Percentiles rank a stretch among this genome's conserved stretches.
These are phyloP conservation scores for Neonectria coccinea DNA, from an alignment of 2,329 filamentous ascomycete genomes.

Conservation along the genomic window DNA sequence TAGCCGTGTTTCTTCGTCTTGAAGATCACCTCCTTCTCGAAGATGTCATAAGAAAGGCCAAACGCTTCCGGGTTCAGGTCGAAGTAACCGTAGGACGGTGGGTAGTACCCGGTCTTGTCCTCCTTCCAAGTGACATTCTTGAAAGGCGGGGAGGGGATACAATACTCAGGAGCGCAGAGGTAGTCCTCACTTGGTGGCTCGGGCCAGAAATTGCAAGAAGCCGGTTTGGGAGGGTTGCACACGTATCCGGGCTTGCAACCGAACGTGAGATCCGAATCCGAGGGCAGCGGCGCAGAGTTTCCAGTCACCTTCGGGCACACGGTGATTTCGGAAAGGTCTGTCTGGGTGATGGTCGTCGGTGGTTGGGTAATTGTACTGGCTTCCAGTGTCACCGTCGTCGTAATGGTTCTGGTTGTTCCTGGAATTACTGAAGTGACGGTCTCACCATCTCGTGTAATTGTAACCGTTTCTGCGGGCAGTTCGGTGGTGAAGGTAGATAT, in stretches of 20 bases:
- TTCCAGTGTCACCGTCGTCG: slow-evolving; percentile 46
- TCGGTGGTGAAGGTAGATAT: slow-evolving; percentile 50
- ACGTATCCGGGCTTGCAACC: slow-evolving; percentile 66
- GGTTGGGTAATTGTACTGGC: slow-evolving; percentile 46
- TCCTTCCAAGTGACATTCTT: slow-evolving; percentile 56
- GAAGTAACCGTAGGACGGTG: slow-evolving; percentile 67
- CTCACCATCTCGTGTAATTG: slow-evolving; percentile 46
- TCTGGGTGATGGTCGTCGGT: slow-evolving; percentile 45
- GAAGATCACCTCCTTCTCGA: slow-evolving; percentile 58
- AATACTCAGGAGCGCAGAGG: slow-evolving; percentile 59
- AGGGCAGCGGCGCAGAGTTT: slow-evolving; percentile 46
- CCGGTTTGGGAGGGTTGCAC: slow-evolving; percentile 64
- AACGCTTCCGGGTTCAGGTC: slow-evolving; percentile 72
- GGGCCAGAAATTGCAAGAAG: slow-evolving; percentile 64
- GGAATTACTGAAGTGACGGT: slow-evolving; percentile 48
- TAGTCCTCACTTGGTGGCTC: slow-evolving; percentile 60
- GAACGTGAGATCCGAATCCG: slow-evolving; percentile 60
- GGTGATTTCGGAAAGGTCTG: slow-evolving; percentile 48
- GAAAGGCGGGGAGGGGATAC: slow-evolving; percentile 56
- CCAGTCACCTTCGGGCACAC: slow-evolving; percentile 61
- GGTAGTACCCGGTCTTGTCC: slow-evolving; percentile 63
- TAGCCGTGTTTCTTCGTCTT: slow-evolving; percentile 50
- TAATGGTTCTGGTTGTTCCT: slow-evolving; percentile 44
- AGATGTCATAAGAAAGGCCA: slow-evolving; percentile 72
- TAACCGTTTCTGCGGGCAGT: slow-evolving; percentile 47